Base-by-base conservation (phyloP, 371 early-diverging fungal species). In the Phascolomyces articulosus region DNA sequence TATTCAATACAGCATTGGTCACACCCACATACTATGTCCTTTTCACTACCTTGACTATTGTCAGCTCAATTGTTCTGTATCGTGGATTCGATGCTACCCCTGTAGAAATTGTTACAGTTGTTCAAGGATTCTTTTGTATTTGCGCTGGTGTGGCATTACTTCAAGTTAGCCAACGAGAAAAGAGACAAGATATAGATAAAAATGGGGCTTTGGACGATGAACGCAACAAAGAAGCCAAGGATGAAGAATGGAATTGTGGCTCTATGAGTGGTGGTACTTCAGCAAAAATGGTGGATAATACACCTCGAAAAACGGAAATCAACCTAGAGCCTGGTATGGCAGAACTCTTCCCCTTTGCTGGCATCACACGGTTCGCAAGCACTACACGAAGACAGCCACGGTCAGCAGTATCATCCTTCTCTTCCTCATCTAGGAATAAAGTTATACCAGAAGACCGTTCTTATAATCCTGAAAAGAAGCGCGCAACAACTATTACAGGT, bases 1-100 rank as follows among this genome's bases (percentile, higher is more conserved):
- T 93, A 47, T 97, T 96, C 75, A 92, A 92, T 58, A 95, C 97
- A 15, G 94, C 95, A 48, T 72, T 93, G 49, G 95, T 95, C 40
- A 95, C 95, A 2, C 94, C 94, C 20, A 91, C 95, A 40, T 97
- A 97, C 79, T 97, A 96, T 69, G 97, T 96, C 16, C 86, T 92
- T 47, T 97, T 97, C 73, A 97, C 97, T 20, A 91, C 95, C 10
- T 85, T 94, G 34, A 96, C 97, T 2, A 93, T 97, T 60, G 79
- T 93, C 38, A 95, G 96, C 27, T 93, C 95, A 0, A 89, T 93
- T 18, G 89, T 95, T 18, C 75, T 97, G 1, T 95, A 90, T 75
- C 89, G 91, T 65, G 96, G 96, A 21, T 94, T 96, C 67, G 80
- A 88, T 49, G 91, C 95, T 0, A 85, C 88, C 11, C 75, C 87